Percentiles rank a stretch among this genome's conserved stretches.
Conservation (phyloP, 352 stramenopile species). For the Globisporangium echinulatum region DNA sequence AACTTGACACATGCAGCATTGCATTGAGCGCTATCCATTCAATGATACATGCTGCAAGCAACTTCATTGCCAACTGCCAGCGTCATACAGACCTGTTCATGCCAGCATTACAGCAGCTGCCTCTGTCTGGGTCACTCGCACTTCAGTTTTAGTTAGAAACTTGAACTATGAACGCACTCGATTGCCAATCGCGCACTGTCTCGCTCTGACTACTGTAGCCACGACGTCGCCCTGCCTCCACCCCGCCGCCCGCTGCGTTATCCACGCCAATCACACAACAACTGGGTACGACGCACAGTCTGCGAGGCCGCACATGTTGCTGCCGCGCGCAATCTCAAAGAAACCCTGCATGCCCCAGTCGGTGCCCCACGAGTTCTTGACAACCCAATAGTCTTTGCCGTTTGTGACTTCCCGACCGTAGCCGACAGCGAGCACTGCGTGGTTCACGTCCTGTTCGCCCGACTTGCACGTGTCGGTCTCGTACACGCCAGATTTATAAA, state of each 20-base stretch:
- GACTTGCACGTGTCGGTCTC: constrained; percentile 75
- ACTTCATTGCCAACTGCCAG: too few species aligned
- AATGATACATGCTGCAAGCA: too few species aligned
- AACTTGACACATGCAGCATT: too few species aligned
- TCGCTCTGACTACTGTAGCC: neutral
- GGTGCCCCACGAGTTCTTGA: constrained; percentile 96
- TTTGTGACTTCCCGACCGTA: constrained; percentile 87
- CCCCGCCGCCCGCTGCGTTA: neutral
- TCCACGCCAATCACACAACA: constrained; percentile 23
- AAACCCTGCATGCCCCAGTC: constrained; percentile 94
- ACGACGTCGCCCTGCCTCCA: neutral
- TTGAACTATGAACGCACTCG: too few species aligned
- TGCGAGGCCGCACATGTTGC: constrained; percentile 87
- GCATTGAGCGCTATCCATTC: too few species aligned
- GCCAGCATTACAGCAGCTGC: too few species aligned
- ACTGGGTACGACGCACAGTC: constrained; percentile 85
- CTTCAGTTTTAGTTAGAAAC: too few species aligned
- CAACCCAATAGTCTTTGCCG: constrained; percentile 91
- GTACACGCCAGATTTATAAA: constrained; percentile 89
- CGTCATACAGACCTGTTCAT: too few species aligned
- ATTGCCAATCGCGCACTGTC: neutral
- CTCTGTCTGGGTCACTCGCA: too few species aligned
- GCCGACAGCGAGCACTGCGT: constrained; percentile 93
- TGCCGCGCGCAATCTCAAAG: constrained; percentile 92
- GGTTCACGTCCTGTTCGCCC: constrained; percentile 84